Conservation (phyloP, 306 rosid species). For the Leucaena leucocephala region DNA sequence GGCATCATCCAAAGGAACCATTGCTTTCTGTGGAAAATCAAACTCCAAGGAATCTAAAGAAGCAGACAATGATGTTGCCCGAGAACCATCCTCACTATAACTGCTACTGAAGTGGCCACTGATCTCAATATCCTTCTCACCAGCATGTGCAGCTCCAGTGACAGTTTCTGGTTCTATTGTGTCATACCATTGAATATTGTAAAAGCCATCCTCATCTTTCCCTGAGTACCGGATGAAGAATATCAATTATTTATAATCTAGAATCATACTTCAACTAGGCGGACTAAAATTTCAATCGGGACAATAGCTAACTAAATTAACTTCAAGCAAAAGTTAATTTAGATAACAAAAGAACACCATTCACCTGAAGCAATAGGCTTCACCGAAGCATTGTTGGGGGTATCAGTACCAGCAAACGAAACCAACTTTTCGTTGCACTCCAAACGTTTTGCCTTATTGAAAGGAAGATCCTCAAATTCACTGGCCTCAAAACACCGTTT, state of each 20-base stretch:
- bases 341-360: background rate
- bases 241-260: background rate
- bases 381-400: constrained; percentile 33
- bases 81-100: constrained; percentile 51
- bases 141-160: constrained; percentile 27
- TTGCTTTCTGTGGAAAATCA: constrained; percentile 41
- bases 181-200: constrained; percentile 53
- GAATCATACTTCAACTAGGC: background rate
- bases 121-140: constrained; percentile 30
- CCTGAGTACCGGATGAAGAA: constrained; percentile 37
- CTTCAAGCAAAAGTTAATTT: background rate
- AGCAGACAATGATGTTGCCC: constrained; percentile 36
- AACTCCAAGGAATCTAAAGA: constrained; percentile 43
- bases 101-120: constrained; percentile 33
- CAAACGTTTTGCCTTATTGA: constrained; percentile 49
- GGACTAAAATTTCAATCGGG: constrained; percentile 7
- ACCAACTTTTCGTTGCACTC: constrained; percentile 34
- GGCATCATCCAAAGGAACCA: constrained; percentile 40
- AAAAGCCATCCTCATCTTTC: constrained; percentile 42
- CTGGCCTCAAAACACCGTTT: constrained; percentile 53
- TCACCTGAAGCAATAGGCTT: constrained; percentile 47
- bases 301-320: background rate
- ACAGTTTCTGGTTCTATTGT: constrained; percentile 37
- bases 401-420: constrained; percentile 37
- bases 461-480: constrained; percentile 50